A percentile compares a stretch with the other conserved stretches of the same genome.
phyloP scores from a whole-genome alignment of 345 rosid genomes.

The Dipteronia dyeriana region DNA sequence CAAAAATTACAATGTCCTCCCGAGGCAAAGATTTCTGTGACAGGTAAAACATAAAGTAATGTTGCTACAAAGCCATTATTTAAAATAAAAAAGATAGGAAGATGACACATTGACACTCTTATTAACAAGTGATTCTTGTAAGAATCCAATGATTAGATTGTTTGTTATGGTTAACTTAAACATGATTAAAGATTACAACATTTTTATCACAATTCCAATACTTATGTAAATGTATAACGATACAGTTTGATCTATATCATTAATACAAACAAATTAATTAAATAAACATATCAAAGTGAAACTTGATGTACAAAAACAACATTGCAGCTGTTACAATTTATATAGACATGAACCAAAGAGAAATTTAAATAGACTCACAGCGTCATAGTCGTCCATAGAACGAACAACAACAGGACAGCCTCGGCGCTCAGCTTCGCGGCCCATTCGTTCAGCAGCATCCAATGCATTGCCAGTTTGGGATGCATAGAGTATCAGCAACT shows the following conservation, averaged over 20 bases:
- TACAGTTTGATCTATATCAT: no score
- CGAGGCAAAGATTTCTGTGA: slow-evolving; percentile 61
- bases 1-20: slow-evolving; percentile 65
- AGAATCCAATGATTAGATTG: neutral
- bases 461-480: slow-evolving; percentile 84
- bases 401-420: slow-evolving; percentile 52
- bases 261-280: neutral
- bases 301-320: neutral
- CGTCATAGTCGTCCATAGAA: slow-evolving; percentile 64
- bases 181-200: neutral
- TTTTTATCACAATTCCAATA: neutral
- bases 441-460: slow-evolving; percentile 83
- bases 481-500: slow-evolving; percentile 61
- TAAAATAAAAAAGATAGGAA: neutral
- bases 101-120: neutral
- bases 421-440: slow-evolving; percentile 78
- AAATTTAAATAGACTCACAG: slow-evolving; percentile 38
- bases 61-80: neutral
- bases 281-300: neutral
- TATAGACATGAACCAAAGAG: neutral
- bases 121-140: neutral
- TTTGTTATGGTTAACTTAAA: neutral
- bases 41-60: neutral
- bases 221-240: neutral
- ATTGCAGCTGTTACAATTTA: neutral